Conservation (phyloP, 2,329 filamentous ascomycete species). For the Diaporthe helianthi region DNA sequence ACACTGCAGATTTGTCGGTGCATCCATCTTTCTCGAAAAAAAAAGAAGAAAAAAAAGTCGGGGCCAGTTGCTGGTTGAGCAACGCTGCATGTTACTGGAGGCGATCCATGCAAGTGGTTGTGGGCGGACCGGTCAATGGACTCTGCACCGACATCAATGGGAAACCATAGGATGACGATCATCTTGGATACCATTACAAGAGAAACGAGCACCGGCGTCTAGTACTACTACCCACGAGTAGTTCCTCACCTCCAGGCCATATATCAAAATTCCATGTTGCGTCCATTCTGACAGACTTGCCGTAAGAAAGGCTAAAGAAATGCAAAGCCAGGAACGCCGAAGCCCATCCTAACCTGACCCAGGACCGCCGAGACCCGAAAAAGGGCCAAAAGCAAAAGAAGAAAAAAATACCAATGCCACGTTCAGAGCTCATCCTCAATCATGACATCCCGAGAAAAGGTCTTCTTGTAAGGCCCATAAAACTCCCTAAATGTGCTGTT, state of each 20-base stretch:
- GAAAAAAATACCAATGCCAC: not conserved
- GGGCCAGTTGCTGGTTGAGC: too few species aligned
- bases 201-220: not conserved
- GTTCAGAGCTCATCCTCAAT: conserved; percentile 30
- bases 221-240: too few species aligned
- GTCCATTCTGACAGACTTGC: not conserved
- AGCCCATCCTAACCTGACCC: not conserved
- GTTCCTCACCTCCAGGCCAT: too few species aligned
- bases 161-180: too few species aligned
- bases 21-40: too few species aligned
- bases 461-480: conserved; percentile 62
- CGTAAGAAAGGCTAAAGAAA: not conserved
- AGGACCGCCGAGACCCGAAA: not conserved
- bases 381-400: not conserved
- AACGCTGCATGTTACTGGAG: too few species aligned
- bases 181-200: too few species aligned
- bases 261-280: too few species aligned
- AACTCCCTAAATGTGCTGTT: conserved; percentile 70
- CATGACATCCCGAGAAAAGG: conserved; percentile 41
- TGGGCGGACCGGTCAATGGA: not conserved
- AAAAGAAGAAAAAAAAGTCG: too few species aligned
- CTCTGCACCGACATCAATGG: too few species aligned
- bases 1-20: too few species aligned
- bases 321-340: conserved; percentile 1
- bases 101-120: too few species aligned